phyloP scores from a whole-genome alignment of 768 basidiomycete species.

The Termitomyces sp. region DNA sequence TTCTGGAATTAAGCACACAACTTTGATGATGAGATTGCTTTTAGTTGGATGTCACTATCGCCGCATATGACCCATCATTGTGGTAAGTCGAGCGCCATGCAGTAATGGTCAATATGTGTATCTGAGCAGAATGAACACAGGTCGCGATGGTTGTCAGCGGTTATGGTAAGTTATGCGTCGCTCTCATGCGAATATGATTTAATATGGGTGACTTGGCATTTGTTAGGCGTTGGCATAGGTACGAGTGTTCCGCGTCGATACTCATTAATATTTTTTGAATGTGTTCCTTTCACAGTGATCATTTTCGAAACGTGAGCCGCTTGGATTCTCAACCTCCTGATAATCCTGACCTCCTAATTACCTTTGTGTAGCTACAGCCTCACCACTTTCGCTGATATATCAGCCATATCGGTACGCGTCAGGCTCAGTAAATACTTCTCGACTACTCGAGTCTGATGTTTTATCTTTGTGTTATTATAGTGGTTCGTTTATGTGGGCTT shows the following conservation, averaged over 20 bases:
- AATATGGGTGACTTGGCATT: too few species aligned
- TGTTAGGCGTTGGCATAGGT: too few species aligned
- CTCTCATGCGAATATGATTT: not conserved
- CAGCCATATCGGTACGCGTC: slow-evolving; percentile 17
- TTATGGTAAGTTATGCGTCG: slow-evolving; percentile 22
- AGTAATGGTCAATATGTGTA: not conserved
- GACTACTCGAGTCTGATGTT: too few species aligned
- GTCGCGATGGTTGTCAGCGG: slow-evolving; percentile 9
- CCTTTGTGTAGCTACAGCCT: too few species aligned
- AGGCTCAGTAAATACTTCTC: too few species aligned
- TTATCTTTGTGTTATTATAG: slow-evolving; percentile 14
- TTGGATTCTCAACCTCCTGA: too few species aligned
- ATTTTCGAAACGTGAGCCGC: too few species aligned
- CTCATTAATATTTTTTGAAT: too few species aligned
- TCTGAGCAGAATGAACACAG: not conserved
- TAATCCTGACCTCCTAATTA: too few species aligned
- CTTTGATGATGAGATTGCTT: not conserved
- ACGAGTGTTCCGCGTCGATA: too few species aligned
- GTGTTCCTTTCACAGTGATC: too few species aligned
- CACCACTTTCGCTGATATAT: slow-evolving; percentile 11
- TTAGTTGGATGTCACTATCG: slow-evolving; percentile 21
- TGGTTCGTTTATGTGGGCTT: slow-evolving; percentile 26
- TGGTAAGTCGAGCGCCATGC: slow-evolving; percentile 7
- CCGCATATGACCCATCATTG: slow-evolving; percentile 20
- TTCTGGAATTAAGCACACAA: not conserved